Evolutionary conservation across 257 asterid species (phyloP), one percentile per base, ranked within the genome.

Genomic region (Leonotis leonurus): DNA sequence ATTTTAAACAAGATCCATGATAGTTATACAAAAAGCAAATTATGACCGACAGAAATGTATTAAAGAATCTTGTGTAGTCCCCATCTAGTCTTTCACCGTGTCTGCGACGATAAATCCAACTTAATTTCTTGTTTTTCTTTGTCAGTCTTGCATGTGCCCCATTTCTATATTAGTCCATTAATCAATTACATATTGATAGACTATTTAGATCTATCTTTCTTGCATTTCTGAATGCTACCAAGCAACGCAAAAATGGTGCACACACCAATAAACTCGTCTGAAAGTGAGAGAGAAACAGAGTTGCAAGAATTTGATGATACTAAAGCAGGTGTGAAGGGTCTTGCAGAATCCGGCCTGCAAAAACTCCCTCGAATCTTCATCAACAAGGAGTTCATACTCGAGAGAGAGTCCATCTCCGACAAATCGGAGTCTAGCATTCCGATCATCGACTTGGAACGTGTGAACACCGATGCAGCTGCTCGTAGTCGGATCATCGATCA

Each of bases 271-370:
- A 60, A 9, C 46, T 20, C 2, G 10, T 20, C 55, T 5, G 62
- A 49, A 26, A 13, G 36, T 24, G 57, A 50, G 0, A 51, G 59
- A n/a, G 30, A 43, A 5, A 32, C 4, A 1, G 72, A 72, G 45
- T 1, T 72, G 1, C 48, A 18, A 21, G 77, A 22, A 12, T 59
- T 65, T 1, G 70, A 64, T 13, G 46, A 40, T 0, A 39, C 72
- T 2, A 65, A 71, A 58, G 26, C 21, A 0, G 76, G 72, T 7
- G 76, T 71, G 2, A 65, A 59, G 17, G 77, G 72, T 11, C 68
- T 65, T 5, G 6, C 26, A 0, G 65, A 72, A 3, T n/a, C 36
- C 11, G 68, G 72, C 5, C 1, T 65, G 4, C 6, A 32, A 20
- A 72, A 35, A 32, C 30, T 72, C 5, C 72, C 77, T 12, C 54